phyloP scores from a whole-genome alignment of 2,329 filamentous ascomycete genomes.

The Ophiocordyceps robertsii region DNA sequence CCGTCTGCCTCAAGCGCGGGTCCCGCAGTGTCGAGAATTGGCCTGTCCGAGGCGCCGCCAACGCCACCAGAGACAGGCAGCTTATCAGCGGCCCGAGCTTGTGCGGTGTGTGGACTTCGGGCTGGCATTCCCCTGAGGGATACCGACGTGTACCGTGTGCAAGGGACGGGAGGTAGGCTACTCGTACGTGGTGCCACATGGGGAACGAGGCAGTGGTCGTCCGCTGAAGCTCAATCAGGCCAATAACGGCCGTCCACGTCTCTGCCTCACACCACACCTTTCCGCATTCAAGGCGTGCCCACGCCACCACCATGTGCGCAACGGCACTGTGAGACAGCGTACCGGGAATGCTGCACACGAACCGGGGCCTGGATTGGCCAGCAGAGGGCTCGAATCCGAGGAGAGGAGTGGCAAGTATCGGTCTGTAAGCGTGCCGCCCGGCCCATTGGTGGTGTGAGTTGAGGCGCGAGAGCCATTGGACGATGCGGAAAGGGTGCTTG shows the following conservation, averaged over 20 bases:
- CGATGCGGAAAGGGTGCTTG: too few species aligned
- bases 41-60: background rate
- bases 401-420: background rate
- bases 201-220: background rate
- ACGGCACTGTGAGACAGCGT: background rate
- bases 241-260: constrained; percentile 23
- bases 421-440: too few species aligned
- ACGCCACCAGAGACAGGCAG: background rate
- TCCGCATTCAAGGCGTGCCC: constrained; percentile 1
- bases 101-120: background rate
- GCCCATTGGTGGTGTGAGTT: too few species aligned
- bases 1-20: background rate
- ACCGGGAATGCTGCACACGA: background rate
- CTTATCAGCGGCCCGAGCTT: constrained; percentile 1
- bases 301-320: constrained; percentile 9
- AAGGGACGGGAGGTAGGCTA: background rate
- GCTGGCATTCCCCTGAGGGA: background rate
- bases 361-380: background rate
- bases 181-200: background rate
- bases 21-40: background rate
- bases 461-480: too few species aligned
- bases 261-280: constrained; percentile 14
- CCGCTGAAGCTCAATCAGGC: constrained; percentile 7
- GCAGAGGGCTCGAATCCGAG: background rate
- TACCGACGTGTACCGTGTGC: background rate